Conservation (phyloP, 148 eudicot genomes). For the Hydrangea macrophylla region DNA sequence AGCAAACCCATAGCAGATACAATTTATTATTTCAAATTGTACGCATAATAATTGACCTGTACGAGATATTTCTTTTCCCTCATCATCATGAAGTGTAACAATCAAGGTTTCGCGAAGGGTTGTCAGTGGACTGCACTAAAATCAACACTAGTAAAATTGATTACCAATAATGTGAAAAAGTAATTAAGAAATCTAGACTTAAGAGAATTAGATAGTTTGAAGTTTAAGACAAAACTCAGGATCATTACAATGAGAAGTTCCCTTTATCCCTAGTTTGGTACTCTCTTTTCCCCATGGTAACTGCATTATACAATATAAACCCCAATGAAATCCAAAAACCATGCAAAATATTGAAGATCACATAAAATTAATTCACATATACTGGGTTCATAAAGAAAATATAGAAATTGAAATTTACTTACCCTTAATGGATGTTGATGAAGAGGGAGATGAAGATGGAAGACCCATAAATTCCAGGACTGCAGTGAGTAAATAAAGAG, state of each 20-base stretch:
- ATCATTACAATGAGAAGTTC: conserved; percentile 71
- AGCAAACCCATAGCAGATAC: neutral
- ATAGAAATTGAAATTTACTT: conserved; percentile 5
- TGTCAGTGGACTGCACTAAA: conserved; percentile 52
- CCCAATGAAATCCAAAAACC: conserved; percentile 9
- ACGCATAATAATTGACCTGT: conserved; percentile 36
- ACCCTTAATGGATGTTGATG: conserved; percentile 67
- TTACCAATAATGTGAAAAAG: conserved; percentile 3
- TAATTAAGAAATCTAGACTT: neutral
- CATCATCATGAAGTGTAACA: conserved; percentile 52
- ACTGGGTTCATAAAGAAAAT: neutral
- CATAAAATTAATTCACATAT: neutral
- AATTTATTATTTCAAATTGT: neutral
- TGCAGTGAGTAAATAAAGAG: conserved; percentile 16
- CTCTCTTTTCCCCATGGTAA: conserved; percentile 72
- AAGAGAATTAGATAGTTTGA: neutral
- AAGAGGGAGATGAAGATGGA: conserved; percentile 41
- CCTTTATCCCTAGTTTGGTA: conserved; percentile 52
- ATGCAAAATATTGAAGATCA: neutral
- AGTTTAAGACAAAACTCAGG: conserved; percentile 13
- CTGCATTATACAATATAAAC: conserved; percentile 42
- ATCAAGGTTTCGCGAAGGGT: conserved; percentile 61
- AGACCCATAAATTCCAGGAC: conserved; percentile 64
- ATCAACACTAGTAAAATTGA: conserved; percentile 10
- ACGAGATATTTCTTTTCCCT: conserved; percentile 67